Base-by-base conservation (phyloP, 441 rosid genomes). In the Brassica hybrid region DNA sequence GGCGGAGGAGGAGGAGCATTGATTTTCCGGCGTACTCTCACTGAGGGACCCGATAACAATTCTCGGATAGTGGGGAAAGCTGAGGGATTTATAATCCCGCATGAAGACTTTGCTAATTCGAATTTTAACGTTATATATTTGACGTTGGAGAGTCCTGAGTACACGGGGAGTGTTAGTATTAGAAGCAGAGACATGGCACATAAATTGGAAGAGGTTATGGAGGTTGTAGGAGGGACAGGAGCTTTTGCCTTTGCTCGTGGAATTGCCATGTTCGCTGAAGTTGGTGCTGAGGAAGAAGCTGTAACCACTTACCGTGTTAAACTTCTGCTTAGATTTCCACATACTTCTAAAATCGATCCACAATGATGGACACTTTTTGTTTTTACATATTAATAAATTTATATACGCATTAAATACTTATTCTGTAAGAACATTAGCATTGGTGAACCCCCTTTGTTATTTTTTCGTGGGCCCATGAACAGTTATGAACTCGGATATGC, bases 171-270 rank as follows among this genome's bases (percentile, higher is more conserved):
- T 74, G 79, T 91, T 3, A 79, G 90, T 61, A 85, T 91, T n/a
- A 81, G 84, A 75, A 96, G 94, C 18, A 86, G 86, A 60, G 80
- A 76, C 27, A 76, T 84, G 52, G 73, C 74, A 1, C 82, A 80
- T 66, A 76, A 86, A 58, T 58, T 79, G 8, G 54, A 48, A 36
- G 89, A 89, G 74, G 88, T 89, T 61, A 82, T 91, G 36, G 82
- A 70, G 0, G 94, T 94, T 23, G 90, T 90, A 0, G 97, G 93
- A 14, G 97, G 99, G 4, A 94, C 97, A 0, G 93, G 97, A 3
- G 86, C 91, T 2, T 91, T 94, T 7, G 97, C 97, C 0, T 92
- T 92, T 74, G 93, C 95, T 32, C 90, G 92, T 0, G 98, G 98
- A 30, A 72, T 82, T 3, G 98, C 97, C 2, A 83, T 88, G 19